Evolutionary conservation across 2,329 filamentous ascomycete species (phyloP), one percentile per base, ranked within the genome.

Genomic region (Scedosporium dehoogii): DNA sequence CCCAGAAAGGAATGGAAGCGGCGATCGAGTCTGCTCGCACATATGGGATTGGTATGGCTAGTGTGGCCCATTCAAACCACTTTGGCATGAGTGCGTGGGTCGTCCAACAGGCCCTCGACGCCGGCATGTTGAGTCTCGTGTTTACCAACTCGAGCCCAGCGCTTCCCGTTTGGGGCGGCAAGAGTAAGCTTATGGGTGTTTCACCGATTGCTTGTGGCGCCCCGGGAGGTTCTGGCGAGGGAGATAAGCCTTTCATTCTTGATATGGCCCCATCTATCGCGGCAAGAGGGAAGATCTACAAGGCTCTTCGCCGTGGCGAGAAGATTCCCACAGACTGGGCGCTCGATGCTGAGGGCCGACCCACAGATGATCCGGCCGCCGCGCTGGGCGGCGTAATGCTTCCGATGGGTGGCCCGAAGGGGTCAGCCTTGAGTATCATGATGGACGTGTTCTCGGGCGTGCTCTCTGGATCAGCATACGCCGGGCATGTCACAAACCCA

Each of bases 371-470:
- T 67, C 89, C 91, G 0, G 82, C 79, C 1, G 80, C 79, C 21
- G 91, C 90, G 0, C 75, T 94, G 9, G 83, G 85, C 41, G 90
- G 90, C 1, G 88, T 92, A 3, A 93, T 94, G 90, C 75, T 93
- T 21, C 90, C 90, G 0, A 92, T 94, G 88, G 90, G 90, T 2
- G 90, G 91, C 0, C 89, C 90, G 0, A 94, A 94, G 72, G 91
- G 91, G 0, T 90, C 87, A 2, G 91, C 83, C 0, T 72, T 94
- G 48, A 78, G 88, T 0, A 84, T 94, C 62, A 93, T 92, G 88
- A 94, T 94, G 91, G 90, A 94, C 70, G 88, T 96, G 2, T 93
- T 94, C 70, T 92, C 89, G 0, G 90, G 90, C 0, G 87, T 90
- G 0, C 69, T 94, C 0, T 91, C 88, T 0, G 90, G 90, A 0